These are phyloP conservation scores for Globisporangium solare DNA, from an alignment of 352 stramenopile species.

Conservation along the genomic window DNA sequence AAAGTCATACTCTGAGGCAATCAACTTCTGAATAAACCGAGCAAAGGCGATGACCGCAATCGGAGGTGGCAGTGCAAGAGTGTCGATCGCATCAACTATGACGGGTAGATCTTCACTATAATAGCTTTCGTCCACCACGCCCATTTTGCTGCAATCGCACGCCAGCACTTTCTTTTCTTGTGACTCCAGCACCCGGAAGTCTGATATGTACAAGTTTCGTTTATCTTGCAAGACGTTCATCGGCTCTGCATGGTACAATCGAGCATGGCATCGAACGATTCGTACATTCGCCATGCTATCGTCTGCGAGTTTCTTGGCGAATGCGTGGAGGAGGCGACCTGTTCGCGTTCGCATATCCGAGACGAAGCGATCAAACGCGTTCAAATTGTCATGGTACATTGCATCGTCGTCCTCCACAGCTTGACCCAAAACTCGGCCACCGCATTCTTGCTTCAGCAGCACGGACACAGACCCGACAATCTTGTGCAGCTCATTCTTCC, in stretches of 20 bases:
- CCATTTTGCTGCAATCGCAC: not conserved
- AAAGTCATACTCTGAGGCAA: slow-evolving; percentile 8
- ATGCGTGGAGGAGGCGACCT: slow-evolving; percentile 7
- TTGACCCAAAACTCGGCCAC: not conserved
- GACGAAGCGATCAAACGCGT: slow-evolving; percentile 1
- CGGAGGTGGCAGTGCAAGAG: slow-evolving; percentile 1
- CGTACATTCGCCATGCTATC: not conserved
- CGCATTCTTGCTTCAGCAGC: not conserved
- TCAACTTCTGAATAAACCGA: slow-evolving; percentile 10
- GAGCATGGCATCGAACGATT: not conserved
- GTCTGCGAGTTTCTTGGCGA: slow-evolving; percentile 3
- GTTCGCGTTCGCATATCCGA: slow-evolving; percentile 9
- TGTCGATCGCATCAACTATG: slow-evolving; percentile 1
- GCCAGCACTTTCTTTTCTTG: not conserved
- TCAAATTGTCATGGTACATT: slow-evolving; percentile 2
- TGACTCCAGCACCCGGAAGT: not conserved
- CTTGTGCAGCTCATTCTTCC: not conserved
- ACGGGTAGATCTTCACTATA: not conserved
- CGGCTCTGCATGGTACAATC: not conserved
- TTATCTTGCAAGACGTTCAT: not conserved
- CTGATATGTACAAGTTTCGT: not conserved
- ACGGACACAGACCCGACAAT: not conserved
- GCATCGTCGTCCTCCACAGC: not conserved
- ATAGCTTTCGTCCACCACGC: not conserved
- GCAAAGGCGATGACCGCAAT: slow-evolving; percentile 10